phyloP scores from a whole-genome alignment of 768 basidiomycete genomes.

The Lyophyllum semitale region DNA sequence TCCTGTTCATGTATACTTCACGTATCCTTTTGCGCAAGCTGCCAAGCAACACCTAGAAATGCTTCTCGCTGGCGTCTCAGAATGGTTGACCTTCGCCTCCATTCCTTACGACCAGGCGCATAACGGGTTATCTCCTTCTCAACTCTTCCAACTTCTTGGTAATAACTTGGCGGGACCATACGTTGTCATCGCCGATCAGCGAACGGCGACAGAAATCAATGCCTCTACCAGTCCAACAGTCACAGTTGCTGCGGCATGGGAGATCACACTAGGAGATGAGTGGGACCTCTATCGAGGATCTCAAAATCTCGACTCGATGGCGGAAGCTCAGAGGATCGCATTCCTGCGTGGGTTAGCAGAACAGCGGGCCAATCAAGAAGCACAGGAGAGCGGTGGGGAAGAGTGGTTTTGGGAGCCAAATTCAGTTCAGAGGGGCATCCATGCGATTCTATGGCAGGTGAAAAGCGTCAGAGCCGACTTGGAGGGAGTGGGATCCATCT shows the following conservation, averaged over 20 bases:
- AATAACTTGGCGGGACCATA: neutral
- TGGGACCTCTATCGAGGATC: slow-evolving; percentile 1
- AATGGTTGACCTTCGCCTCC: neutral
- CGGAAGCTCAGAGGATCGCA: slow-evolving; percentile 1
- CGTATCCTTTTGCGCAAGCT: neutral
- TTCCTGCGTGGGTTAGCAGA: neutral
- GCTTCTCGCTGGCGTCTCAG: neutral
- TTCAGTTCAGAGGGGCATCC: neutral
- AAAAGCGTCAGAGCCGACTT: neutral
- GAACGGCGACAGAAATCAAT: neutral
- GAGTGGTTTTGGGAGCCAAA: slow-evolving; percentile 4
- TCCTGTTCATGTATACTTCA: neutral
- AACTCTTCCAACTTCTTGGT: neutral
- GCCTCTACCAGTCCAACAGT: neutral
- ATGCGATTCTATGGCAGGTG: slow-evolving; percentile 3
- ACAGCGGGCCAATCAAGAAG: neutral
- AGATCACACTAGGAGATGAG: neutral
- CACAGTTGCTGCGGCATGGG: neutral
- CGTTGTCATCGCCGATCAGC: neutral
- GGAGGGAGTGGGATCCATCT: neutral
- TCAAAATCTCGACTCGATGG: neutral
- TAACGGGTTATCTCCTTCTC: neutral
- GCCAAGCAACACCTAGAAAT: neutral
- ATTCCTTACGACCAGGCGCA: neutral
- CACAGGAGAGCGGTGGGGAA: slow-evolving; percentile 1